Evolutionary conservation across 257 asterid species (phyloP), one percentile per base, ranked within the genome.

Genomic region (Scutellaria minor): DNA sequence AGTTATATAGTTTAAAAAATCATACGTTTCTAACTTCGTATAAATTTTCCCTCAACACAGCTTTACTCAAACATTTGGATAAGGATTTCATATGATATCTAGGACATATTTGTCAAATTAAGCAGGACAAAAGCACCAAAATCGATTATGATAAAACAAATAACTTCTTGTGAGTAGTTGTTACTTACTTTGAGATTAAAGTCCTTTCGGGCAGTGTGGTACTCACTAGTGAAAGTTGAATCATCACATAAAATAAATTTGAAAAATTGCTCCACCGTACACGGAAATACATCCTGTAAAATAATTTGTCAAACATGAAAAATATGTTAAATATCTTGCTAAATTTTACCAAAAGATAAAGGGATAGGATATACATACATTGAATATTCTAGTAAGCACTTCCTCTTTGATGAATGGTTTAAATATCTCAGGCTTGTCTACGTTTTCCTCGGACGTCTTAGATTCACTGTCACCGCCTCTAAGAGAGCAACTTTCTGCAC

Each of bases 321-420:
- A 58, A 48, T 31, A 53, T 46, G 31, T 56, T 22, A 57, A 39
- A 35, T 24, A 24, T 46, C 20, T 37, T 68, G 53, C 64, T 59
- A 18, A 52, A 27, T 75, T 69, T 79, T 37, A 64, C 46, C 35
- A 20, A 18, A 73, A 68, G 54, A 69, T 40, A 37, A 24, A 73
- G 48, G 75, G 27, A 50, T 24, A 39, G 56, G 6, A 66, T 75
- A 55, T 41, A 55, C 88, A 40, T 80, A 95, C 99, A 85, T 70
- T 74, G 84, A 68, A 83, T 77, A 95, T 86, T 70, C 78, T 80
- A 68, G 88, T 73, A 57, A 95, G 89, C 66, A 92, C 90, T 73
- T 90, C 99, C 71, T 88, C 97, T 80, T 84, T 90, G 84, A 95
- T 83, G 79, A 95, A 91, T 10, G 95, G 90, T 77, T 82, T 96